Evolutionary conservation across 2,329 filamentous ascomycete species (phyloP).

Genomic region (Aspergillus fischeri): DNA sequence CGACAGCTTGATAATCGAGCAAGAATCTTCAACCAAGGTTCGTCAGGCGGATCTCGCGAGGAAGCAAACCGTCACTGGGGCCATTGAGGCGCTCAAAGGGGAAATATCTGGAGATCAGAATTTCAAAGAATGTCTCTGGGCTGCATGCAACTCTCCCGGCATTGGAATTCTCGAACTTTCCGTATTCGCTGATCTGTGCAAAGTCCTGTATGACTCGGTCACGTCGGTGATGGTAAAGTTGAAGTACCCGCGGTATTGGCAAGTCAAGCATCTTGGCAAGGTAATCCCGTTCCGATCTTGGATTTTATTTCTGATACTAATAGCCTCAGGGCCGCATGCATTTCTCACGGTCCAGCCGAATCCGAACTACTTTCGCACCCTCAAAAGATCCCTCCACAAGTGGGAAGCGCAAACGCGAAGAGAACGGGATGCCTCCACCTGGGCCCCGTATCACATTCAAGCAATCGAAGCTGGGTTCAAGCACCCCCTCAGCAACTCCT

Average conservation of each 20-base stretch:
- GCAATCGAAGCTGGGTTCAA: conserved; percentile 31
- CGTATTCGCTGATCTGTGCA: conserved; percentile 55
- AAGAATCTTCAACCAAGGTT: conserved; percentile 48
- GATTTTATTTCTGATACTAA: background rate
- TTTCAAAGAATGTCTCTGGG: conserved; percentile 54
- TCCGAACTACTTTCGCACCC: conserved; percentile 35
- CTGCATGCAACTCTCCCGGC: conserved; percentile 50
- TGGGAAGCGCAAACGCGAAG: conserved; percentile 40
- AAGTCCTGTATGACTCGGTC: conserved; percentile 52
- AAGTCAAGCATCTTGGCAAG: conserved; percentile 49
- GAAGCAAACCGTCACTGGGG: conserved; percentile 55
- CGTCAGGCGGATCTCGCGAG: conserved; percentile 53
- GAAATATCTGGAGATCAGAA: conserved; percentile 47
- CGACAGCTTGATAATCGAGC: conserved; percentile 54
- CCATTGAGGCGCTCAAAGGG: conserved; percentile 52
- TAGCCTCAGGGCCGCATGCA: conserved; percentile 37
- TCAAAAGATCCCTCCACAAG: conserved; percentile 23
- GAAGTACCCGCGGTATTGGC: conserved; percentile 56
- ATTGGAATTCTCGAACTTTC: conserved; percentile 52
- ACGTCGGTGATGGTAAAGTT: conserved; percentile 49
- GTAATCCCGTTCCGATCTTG: conserved; percentile 26
- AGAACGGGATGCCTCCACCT: conserved; percentile 30
- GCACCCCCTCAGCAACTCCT: conserved; percentile 22
- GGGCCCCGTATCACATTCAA: conserved; percentile 41
- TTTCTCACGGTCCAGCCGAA: conserved; percentile 37